Evolutionary conservation across 805 yeast species (phyloP).

Genomic region (Starmerella stellata): DNA sequence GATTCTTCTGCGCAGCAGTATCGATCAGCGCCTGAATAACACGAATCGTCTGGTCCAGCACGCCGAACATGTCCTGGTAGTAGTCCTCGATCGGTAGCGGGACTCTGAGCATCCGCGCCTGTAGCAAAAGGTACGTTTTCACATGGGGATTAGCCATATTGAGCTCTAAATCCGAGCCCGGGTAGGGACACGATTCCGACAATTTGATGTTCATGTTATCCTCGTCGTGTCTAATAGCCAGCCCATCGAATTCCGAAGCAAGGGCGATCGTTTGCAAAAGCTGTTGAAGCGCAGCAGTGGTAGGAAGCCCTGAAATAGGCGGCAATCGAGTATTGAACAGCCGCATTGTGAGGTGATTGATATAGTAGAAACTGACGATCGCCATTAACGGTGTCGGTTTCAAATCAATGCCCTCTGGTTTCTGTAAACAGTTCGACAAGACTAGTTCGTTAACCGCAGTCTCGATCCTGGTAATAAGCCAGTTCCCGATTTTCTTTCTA

Average conservation of each 20-base stretch:
- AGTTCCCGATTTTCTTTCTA: constrained; percentile 27
- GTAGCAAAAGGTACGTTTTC: constrained; percentile 52
- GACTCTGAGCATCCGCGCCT: constrained; percentile 50
- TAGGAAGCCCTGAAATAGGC: no score
- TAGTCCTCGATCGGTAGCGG: constrained; percentile 91
- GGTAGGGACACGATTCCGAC: constrained; percentile 48
- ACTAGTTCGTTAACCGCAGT: constrained; percentile 43
- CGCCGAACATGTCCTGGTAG: constrained; percentile 80
- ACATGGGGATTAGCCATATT: constrained; percentile 78
- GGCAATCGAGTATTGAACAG: constrained; percentile 30
- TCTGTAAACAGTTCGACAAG: constrained; percentile 32
- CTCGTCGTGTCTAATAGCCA: constrained; percentile 85
- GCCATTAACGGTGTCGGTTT: constrained; percentile 62
- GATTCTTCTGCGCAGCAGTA: constrained; percentile 71
- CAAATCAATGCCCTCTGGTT: constrained; percentile 18
- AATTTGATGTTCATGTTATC: constrained; percentile 70
- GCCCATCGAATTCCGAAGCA: constrained; percentile 67
- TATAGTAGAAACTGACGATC: constrained; percentile 78
- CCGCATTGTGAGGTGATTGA: constrained; percentile 78
- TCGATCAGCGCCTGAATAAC: constrained; percentile 84
- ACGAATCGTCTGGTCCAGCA: constrained; percentile 85
- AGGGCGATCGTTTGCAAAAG: constrained; percentile 44
- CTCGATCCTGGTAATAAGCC: constrained; percentile 39
- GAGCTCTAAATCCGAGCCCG: constrained; percentile 25
- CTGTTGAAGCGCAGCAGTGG: constrained; percentile 30